Evolutionary conservation across 352 stramenopile species (phyloP), one percentile per base, ranked within the genome.

Genomic region (Phytophthora brassicae): DNA sequence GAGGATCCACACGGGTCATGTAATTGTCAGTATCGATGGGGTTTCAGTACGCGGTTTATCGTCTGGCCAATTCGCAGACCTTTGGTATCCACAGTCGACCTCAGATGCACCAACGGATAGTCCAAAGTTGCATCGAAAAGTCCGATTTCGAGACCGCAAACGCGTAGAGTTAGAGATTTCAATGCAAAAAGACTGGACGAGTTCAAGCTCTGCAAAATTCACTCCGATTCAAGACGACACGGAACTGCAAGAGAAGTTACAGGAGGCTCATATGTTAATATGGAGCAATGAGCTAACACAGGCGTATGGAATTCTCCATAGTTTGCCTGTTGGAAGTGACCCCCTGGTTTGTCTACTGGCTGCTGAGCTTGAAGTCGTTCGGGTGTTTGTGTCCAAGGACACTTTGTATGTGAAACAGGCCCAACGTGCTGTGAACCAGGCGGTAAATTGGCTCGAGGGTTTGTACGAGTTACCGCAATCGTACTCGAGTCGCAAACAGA

Each of bases 371-470:
- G 68, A 74, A n/a, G 29, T 55, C 0, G 43, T 75, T 7, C 71
- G 74, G 2, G 74, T 79, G 17, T 13, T 84, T 22, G 49, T 74
- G 19, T 84, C 74, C 17, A 76, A 77, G 24, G 74, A 84, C 33
- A 13, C 45, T 26, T 47, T 75, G 11, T 63, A 69, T 4, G 7
- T 61, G 1, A 71, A 70, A 12, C 60, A 66, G 12, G 72, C 74
- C 2, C 58, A 63, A 2, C 38, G 53, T 2, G 38, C 24, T 2
- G 72, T 59, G 6, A 69, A 53, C 3, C 68, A 70, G 29, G 54
- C 69, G 6, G 68, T 72, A 16, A 19, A 11, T 33, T 72, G 65
- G 66, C 50, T 83, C 12, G 61, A 81, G 22, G 46, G 13, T 16
- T 17, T 83, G 17, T 38, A 35, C 5, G 74, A 70, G 6, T 50